Evolutionary conservation across 345 rosid genomes (phyloP), one percentile per base, ranked within the genome.

Genomic region (Noccaea bulbosa): DNA sequence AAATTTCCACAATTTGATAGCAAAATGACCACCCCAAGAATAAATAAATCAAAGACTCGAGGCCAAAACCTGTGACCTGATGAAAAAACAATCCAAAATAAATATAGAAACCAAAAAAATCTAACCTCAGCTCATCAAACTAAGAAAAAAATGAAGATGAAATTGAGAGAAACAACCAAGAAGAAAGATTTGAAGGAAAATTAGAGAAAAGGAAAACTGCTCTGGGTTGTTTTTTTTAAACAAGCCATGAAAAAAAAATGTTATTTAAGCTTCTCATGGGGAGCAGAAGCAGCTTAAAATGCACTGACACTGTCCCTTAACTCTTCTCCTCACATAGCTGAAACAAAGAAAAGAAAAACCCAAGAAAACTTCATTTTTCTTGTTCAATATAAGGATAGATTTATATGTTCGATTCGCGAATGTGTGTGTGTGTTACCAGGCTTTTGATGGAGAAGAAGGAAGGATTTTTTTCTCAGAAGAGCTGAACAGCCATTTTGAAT

Each of bases 401-500:
- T 2, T 32, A 7, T 15, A 2, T 33, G 43, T 43, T 62, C 15
- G 0, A 20, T 17, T 66, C 1, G 40, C 7, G 12, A 39, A 14
- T 37, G 43, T 34, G 14, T 9, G 11, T 9, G 3, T 7, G 35
- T 32, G 30, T 62, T 76, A 69, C 79, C 70, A 14, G 34, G 39
- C 5, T 50, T 57, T 58, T 24, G 62, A 62, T 15, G 65, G 61
- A 62, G 75, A 41, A 63, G 69, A 52, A 56, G 9, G 41, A 38
- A 63, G 24, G 66, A 39, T 63, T 38, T 1, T 53, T 20, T 2
- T 58, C 80, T 86, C 79, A 95, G 78, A 95, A 95, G 80, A 95
- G 86, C 14, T 86, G 96, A 82, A 90, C 85, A 62, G 91, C 90
- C 96, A 92, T 92, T 74, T 95, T 95, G 75, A 86, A 93, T 83